Base-by-base conservation (phyloP, 2,329 filamentous ascomycete species). In the Thielaviopsis euricoi region DNA sequence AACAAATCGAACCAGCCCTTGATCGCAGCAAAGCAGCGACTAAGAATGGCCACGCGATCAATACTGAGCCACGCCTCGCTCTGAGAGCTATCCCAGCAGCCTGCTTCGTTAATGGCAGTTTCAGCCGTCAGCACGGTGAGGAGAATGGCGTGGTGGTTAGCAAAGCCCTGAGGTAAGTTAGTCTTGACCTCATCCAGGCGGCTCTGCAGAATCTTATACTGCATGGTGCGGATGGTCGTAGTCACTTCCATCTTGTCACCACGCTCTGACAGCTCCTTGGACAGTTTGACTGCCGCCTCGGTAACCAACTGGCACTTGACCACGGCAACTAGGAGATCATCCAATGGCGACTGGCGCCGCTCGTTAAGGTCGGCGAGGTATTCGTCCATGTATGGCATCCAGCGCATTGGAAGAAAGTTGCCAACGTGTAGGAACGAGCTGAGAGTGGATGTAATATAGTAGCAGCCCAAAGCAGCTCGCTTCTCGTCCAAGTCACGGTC, bases 311-410 rank as follows among this genome's bases (percentile, higher is more conserved):
- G 59, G 40, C 55, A 56, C 43, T 58, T 58, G 4, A 58, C 49
- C 23, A 58, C 58, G n/a, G 57, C 26, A 6, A 58, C 59, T 21
- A 60, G 53, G 1, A 55, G 37, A 10, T 51, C 23, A 37, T 60
- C 59, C 26, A 58, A 25, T 1, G 59, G 59, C 10, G 59, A 49
- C 19, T 50, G 52, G n/a, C 55, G 51, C 3, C 71, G 64, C 0
- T 66, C 63, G 2, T 55, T 17, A 1, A 82, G 66, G 3, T 71
- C 62, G 3, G 68, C 62, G 1, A 81, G 67, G 50, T 73, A 76
- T 46, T 80, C 77, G n/a, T 80, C 77, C 67, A 82, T 71, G 51
- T 78, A 73, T 1, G 73, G 62, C 0, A 73, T 79, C 79, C 79
- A 82, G 3, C 69, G 70, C 58, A 82, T 66, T 5, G 71, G 63